Evolutionary conservation across 2,329 filamentous ascomycete genomes (phyloP).

Genomic region (Clonostachys rosea): DNA sequence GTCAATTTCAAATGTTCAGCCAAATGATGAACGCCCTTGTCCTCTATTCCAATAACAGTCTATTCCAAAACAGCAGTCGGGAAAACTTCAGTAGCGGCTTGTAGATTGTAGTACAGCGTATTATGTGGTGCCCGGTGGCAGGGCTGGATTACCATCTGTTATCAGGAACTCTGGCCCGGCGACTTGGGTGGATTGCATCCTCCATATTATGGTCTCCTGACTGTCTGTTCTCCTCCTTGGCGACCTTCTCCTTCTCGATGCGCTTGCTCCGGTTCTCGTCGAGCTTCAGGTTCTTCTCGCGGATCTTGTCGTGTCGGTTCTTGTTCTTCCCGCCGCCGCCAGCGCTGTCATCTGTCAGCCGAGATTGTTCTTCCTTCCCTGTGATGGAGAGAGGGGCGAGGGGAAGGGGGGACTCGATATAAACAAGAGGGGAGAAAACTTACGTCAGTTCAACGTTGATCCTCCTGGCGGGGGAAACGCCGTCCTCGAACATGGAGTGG

Average conservation of each 20-base stretch:
- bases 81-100: no score
- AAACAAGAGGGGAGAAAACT: constrained; percentile 22
- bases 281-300: constrained; percentile 80
- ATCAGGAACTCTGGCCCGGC: constrained; percentile 22
- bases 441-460: constrained; percentile 93
- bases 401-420: not conserved
- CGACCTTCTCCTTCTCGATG: constrained; percentile 38
- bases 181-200: constrained; percentile 46
- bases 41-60: no score
- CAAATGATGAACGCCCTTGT: no score
- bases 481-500: constrained; percentile 69
- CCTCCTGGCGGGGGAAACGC: constrained; percentile 53
- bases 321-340: constrained; percentile 81
- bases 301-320: constrained; percentile 70
- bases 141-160: no score
- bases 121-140: no score
- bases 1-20: no score
- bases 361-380: not conserved
- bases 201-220: constrained; percentile 12
- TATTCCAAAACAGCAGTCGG: no score
- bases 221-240: constrained; percentile 20
- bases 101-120: no score
- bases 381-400: not conserved
- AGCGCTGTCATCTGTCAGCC: constrained; percentile 43
- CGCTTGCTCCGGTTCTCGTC: constrained; percentile 56